Conservation (phyloP, 352 stramenopile genomes). For the Globisporangium polare region DNA sequence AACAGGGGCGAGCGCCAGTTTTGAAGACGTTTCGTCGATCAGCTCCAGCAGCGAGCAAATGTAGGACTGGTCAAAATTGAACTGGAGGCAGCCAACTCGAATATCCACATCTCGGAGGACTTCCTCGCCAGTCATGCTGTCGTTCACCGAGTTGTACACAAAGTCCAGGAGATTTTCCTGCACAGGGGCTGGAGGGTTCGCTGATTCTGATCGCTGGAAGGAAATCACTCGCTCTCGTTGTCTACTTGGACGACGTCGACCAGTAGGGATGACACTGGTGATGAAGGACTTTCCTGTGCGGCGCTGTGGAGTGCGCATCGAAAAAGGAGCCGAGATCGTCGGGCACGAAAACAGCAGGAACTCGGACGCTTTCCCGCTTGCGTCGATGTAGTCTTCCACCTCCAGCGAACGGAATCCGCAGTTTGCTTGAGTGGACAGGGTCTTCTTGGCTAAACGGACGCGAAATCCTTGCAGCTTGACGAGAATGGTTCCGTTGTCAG, state of each 20-base stretch:
- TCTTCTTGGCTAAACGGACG: slow-evolving; percentile 75
- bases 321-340: slow-evolving; percentile 61
- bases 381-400: slow-evolving; percentile 71
- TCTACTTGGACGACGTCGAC: slow-evolving; percentile 26
- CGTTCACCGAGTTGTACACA: slow-evolving; percentile 48
- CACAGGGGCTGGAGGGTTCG: slow-evolving; percentile 15
- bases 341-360: slow-evolving; percentile 81
- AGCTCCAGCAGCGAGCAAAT: slow-evolving; percentile 73
- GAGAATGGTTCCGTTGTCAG: slow-evolving; percentile 64
- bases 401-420: slow-evolving; percentile 68
- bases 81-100: slow-evolving; percentile 67
- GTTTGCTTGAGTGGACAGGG: slow-evolving; percentile 70
- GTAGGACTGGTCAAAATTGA: slow-evolving; percentile 85
- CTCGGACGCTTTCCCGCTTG: slow-evolving; percentile 54
- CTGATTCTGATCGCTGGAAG: slow-evolving; percentile 31
- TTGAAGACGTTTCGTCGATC: slow-evolving; percentile 63
- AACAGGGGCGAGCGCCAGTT: slow-evolving; percentile 30
- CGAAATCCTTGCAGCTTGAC: slow-evolving; percentile 81
- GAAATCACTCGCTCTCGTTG: slow-evolving; percentile 69
- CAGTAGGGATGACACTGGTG: slow-evolving; percentile 17
- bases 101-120: slow-evolving; percentile 57
- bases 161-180: slow-evolving; percentile 66
- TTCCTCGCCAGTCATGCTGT: slow-evolving; percentile 56
- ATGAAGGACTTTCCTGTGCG: slow-evolving; percentile 30
- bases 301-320: slow-evolving; percentile 44